Conservation (phyloP, 192 early-diverging fungal species). For the Entrophospora sp. region DNA sequence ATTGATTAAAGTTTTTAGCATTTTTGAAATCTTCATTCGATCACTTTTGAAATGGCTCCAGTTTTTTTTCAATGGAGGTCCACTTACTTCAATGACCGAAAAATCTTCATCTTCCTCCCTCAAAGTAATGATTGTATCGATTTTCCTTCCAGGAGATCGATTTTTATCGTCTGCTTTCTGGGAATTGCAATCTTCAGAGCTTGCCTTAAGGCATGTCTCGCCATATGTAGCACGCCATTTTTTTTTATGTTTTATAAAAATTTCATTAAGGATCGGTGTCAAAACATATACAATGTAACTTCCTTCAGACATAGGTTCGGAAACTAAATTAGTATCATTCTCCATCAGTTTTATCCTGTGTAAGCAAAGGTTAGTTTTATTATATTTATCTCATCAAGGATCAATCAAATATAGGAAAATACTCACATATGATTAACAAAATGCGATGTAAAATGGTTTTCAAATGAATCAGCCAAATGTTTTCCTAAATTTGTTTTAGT, state of each 20-base stretch:
- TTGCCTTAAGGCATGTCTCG: constrained; percentile 9
- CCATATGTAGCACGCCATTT: background rate
- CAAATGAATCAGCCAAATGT: background rate
- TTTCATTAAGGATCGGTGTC: background rate
- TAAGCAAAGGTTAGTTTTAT: background rate
- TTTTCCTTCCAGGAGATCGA: no score
- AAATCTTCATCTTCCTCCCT: no score
- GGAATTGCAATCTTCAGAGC: no score
- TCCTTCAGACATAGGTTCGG: background rate
- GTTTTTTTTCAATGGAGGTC: no score
- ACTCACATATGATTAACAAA: constrained; percentile 6
- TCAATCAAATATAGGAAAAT: background rate
- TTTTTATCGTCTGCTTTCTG: no score
- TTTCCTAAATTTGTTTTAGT: background rate
- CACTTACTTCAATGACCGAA: no score
- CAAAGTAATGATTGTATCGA: no score
- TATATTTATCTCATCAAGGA: background rate
- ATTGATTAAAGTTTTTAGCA: no score
- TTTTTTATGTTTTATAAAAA: constrained; percentile 5
- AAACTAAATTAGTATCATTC: background rate
- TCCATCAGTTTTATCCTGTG: constrained; percentile 3
- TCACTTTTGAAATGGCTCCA: no score
- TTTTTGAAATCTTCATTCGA: no score
- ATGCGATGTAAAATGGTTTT: background rate
- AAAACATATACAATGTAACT: background rate